phyloP scores from a whole-genome alignment of 2,329 filamentous ascomycete species.

The Colletotrichum lentis region DNA sequence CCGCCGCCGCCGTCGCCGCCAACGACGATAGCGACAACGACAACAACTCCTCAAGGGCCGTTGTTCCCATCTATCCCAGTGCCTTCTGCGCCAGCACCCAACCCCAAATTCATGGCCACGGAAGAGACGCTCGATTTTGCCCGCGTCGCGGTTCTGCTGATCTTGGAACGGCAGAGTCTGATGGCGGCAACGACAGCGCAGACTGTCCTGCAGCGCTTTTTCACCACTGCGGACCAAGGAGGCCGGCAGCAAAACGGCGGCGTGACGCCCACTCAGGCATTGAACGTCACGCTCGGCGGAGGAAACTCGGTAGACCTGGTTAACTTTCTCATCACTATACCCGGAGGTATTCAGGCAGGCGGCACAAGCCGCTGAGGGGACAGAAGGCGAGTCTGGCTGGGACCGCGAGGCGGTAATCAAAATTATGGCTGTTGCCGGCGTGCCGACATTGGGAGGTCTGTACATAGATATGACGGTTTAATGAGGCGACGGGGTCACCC shows the following conservation, averaged over 20 bases:
- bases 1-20: neutral
- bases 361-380: conserved; percentile 38
- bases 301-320: conserved; percentile 61
- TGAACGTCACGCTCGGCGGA: conserved; percentile 53
- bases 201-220: conserved; percentile 62
- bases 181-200: conserved; percentile 64
- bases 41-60: conserved; percentile 14
- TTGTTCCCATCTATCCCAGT: conserved; percentile 19
- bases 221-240: conserved; percentile 51
- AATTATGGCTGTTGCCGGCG: conserved; percentile 28
- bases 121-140: conserved; percentile 70
- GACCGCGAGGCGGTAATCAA: conserved; percentile 30
- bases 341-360: conserved; percentile 16
- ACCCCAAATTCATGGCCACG: conserved; percentile 57
- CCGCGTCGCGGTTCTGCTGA: conserved; percentile 67
- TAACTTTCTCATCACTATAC: conserved; percentile 53
- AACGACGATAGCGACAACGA: conserved; percentile 39
- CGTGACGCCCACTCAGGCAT: conserved; percentile 48
- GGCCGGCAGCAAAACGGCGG: conserved; percentile 44
- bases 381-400: conserved; percentile 28
- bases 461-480: conserved; percentile 34
- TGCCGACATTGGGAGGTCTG: conserved; percentile 23
- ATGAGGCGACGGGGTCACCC: conserved; percentile 23
- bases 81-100: conserved; percentile 37
- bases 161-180: conserved; percentile 65